Evolutionary conservation across 1,139 yeast genomes (phyloP).

Genomic region (Debaryomyces sp.): DNA sequence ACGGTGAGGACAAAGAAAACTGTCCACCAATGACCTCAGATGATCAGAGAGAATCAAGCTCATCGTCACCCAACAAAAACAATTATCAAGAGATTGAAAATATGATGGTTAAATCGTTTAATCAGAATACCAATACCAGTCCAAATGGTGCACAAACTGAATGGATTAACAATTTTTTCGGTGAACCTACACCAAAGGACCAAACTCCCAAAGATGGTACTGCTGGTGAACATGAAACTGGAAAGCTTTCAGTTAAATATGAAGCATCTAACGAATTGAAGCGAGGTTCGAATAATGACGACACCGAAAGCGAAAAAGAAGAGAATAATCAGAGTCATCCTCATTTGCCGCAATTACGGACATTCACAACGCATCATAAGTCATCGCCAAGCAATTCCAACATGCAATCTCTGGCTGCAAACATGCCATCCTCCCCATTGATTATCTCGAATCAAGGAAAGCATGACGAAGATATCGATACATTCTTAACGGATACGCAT

Average conservation of each 20-base stretch:
- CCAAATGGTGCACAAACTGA: conserved; percentile 28
- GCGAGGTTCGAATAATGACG: conserved; percentile 13
- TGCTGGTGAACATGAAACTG: background rate
- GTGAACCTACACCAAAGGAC: conserved; percentile 52
- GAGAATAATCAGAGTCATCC: conserved; percentile 19
- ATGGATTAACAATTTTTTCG: conserved; percentile 43
- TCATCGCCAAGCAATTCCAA: conserved; percentile 9
- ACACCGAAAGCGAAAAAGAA: conserved; percentile 18
- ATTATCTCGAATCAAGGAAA: conserved; percentile 16
- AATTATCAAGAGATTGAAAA: conserved; percentile 40
- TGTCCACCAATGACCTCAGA: conserved; percentile 35
- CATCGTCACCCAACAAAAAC: conserved; percentile 17
- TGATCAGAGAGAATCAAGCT: conserved; percentile 8
- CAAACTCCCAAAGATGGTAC: conserved; percentile 44
- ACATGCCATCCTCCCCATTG: conserved; percentile 50
- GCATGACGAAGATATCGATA: conserved; percentile 19
- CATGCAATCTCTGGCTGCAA: conserved; percentile 22
- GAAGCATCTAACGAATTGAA: conserved; percentile 32
- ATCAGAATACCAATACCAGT: conserved; percentile 29
- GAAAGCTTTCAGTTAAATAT: background rate
- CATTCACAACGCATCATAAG: conserved; percentile 25
- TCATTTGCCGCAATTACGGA: conserved; percentile 32
- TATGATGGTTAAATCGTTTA: conserved; percentile 41
- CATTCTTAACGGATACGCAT: conserved; percentile 17
- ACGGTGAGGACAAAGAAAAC: conserved; percentile 47